phyloP scores from a whole-genome alignment of 2,329 filamentous ascomycete genomes.

The Alternaria sp. region DNA sequence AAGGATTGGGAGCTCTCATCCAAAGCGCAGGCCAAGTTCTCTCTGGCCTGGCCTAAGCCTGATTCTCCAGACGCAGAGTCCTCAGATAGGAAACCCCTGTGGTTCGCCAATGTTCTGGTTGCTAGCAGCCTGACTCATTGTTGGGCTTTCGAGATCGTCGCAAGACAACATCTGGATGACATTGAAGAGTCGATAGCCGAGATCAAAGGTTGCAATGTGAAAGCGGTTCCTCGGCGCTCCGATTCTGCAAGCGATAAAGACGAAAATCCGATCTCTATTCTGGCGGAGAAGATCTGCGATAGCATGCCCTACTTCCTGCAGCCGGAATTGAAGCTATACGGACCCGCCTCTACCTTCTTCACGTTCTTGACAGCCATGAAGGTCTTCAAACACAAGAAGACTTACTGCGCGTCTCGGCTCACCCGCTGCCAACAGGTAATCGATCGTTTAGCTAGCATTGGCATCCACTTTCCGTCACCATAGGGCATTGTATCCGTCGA shows the following conservation, averaged over 20 bases:
- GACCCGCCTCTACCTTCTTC: conserved; percentile 4
- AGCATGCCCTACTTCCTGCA: conserved; percentile 11
- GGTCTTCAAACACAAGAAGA: conserved; percentile 1
- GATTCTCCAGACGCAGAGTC: neutral
- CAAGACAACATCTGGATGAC: neutral
- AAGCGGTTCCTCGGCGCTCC: neutral
- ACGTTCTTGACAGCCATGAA: conserved; percentile 6
- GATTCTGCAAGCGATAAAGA: neutral
- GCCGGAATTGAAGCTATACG: conserved; percentile 9
- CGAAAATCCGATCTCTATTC: neutral
- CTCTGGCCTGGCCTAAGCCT: neutral
- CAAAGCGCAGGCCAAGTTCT: neutral
- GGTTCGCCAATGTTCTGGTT: conserved; percentile 15
- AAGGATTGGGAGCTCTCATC: neutral
- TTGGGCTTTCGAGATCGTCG: conserved; percentile 15
- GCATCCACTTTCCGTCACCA: neutral
- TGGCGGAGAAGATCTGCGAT: conserved; percentile 13
- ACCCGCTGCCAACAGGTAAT: neutral
- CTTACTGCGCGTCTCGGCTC: neutral
- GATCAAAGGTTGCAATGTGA: neutral
- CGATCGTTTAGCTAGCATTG: neutral
- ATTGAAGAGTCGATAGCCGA: neutral
- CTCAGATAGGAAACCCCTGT: neutral
- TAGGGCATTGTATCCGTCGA: neutral
- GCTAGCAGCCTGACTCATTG: conserved; percentile 15